Evolutionary conservation across 2,329 filamentous ascomycete genomes (phyloP).

Genomic region (Trichoderma citrinoviride): DNA sequence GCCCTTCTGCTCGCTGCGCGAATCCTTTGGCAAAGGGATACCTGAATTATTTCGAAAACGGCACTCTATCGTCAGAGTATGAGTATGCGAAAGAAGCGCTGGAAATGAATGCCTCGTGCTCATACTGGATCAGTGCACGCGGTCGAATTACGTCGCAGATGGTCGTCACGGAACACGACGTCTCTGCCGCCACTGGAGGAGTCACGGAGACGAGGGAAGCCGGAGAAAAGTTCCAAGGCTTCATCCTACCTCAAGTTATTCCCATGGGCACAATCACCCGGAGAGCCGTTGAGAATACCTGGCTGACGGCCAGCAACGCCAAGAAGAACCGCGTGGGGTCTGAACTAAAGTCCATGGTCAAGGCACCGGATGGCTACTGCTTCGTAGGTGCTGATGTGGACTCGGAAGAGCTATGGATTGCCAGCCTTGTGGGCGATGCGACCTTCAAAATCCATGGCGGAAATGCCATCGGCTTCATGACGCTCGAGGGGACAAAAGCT

Average conservation of each 20-base stretch:
- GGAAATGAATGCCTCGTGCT: slow-evolving; percentile 98
- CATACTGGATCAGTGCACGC: slow-evolving; percentile 96
- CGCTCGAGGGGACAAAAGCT: slow-evolving; percentile 90
- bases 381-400: slow-evolving; percentile 98
- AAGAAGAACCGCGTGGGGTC: slow-evolving; percentile 95
- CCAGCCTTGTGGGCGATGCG: slow-evolving; percentile 88
- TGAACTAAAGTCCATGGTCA: slow-evolving; percentile 95
- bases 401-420: slow-evolving; percentile 97
- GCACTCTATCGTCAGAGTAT: slow-evolving; percentile 82
- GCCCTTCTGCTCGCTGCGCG: slow-evolving; percentile 76
- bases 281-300: slow-evolving; percentile 93
- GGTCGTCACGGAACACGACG: slow-evolving; percentile 79
- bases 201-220: slow-evolving; percentile 19
- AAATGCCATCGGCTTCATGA: slow-evolving; percentile 99
- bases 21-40: slow-evolving; percentile 93
- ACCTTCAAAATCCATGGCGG: slow-evolving; percentile 94
- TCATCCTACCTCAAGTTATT: slow-evolving; percentile 91
- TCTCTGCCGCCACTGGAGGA: slow-evolving; percentile 25
- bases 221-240: slow-evolving; percentile 51
- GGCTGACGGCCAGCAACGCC: slow-evolving; percentile 96
- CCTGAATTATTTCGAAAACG: slow-evolving; percentile 85
- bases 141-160: slow-evolving; percentile 94
- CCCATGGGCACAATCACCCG: slow-evolving; percentile 98
- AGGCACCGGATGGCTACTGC: slow-evolving; percentile 81
- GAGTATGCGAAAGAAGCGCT: slow-evolving; percentile 89